Evolutionary conservation across 2,329 filamentous ascomycete species (phyloP).

Genomic region (Sporothrix humicola): DNA sequence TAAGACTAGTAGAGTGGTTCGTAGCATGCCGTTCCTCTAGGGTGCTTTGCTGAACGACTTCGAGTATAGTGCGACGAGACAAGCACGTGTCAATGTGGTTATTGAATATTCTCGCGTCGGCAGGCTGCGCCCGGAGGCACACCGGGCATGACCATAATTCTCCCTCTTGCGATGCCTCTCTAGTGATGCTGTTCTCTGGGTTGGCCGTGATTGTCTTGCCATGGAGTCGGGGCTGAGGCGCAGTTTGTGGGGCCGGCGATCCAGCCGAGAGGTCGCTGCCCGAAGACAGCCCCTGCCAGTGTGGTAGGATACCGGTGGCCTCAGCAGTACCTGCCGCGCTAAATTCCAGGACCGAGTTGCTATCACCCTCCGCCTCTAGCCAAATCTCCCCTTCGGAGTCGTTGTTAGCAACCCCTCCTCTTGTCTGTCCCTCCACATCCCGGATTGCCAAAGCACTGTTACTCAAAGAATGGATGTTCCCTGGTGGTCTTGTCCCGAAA

Average conservation of each 20-base stretch:
- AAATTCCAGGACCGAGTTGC: slow-evolving; percentile 26
- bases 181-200: slow-evolving; percentile 41
- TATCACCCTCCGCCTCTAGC: slow-evolving; percentile 66
- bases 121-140: slow-evolving; percentile 74
- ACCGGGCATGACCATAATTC: slow-evolving; percentile 86
- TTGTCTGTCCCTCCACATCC: slow-evolving; percentile 42
- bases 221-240: slow-evolving; percentile 47
- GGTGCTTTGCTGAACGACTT: slow-evolving; percentile 69
- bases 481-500: slow-evolving; percentile 66
- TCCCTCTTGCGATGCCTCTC: slow-evolving; percentile 46
- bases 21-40: slow-evolving; percentile 37
- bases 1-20: slow-evolving; percentile 39
- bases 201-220: slow-evolving; percentile 61
- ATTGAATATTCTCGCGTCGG: slow-evolving; percentile 81
- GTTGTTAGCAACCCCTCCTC: slow-evolving; percentile 41
- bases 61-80: slow-evolving; percentile 82
- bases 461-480: background rate
- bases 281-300: background rate
- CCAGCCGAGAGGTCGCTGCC: background rate
- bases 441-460: slow-evolving; percentile 36
- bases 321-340: background rate
- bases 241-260: slow-evolving; percentile 30
- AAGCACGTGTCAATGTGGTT: slow-evolving; percentile 92
- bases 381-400: slow-evolving; percentile 68
- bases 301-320: background rate